phyloP scores from a whole-genome alignment of 345 rosid genomes.

The Hypericum perforatum region DNA sequence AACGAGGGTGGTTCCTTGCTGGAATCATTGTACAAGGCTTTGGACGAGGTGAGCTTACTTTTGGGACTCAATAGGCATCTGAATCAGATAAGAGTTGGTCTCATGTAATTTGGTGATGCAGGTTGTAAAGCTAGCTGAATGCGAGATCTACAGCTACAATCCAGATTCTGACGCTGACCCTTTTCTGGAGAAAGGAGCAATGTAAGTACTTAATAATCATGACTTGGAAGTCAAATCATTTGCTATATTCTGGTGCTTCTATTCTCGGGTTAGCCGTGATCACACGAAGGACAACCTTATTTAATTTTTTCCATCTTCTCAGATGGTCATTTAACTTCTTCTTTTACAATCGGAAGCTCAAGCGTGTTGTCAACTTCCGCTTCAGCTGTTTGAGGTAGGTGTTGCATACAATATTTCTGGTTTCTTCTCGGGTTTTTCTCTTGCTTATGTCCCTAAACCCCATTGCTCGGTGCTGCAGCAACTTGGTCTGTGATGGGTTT shows the following conservation, averaged over 20 bases:
- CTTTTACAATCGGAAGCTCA: slow-evolving; percentile 83
- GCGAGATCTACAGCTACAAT: slow-evolving; percentile 79
- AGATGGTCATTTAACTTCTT: slow-evolving; percentile 50
- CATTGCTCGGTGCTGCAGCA: slow-evolving; percentile 36
- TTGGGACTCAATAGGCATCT: neutral
- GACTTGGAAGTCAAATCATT: too few relatives aligned
- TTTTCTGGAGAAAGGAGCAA: slow-evolving; percentile 68
- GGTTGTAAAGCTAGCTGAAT: slow-evolving; percentile 80
- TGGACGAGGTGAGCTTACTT: slow-evolving; percentile 68
- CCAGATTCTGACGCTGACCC: slow-evolving; percentile 82
- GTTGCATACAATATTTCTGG: neutral
- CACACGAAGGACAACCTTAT: too few relatives aligned
- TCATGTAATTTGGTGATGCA: slow-evolving; percentile 27
- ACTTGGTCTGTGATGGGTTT: slow-evolving; percentile 54
- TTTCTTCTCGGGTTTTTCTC: neutral
- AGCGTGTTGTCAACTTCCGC: slow-evolving; percentile 76
- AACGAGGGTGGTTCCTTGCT: slow-evolving; percentile 62
- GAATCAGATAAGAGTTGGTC: slow-evolving; percentile 10
- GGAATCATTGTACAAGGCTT: slow-evolving; percentile 67
- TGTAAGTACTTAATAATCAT: slow-evolving; percentile 32
- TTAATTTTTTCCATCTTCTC: neutral
- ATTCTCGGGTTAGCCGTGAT: too few relatives aligned
- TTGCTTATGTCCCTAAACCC: neutral
- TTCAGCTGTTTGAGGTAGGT: slow-evolving; percentile 75
- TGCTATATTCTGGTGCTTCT: too few relatives aligned